Conservation (phyloP, 352 stramenopile genomes). For the Globisporangium perplexum region DNA sequence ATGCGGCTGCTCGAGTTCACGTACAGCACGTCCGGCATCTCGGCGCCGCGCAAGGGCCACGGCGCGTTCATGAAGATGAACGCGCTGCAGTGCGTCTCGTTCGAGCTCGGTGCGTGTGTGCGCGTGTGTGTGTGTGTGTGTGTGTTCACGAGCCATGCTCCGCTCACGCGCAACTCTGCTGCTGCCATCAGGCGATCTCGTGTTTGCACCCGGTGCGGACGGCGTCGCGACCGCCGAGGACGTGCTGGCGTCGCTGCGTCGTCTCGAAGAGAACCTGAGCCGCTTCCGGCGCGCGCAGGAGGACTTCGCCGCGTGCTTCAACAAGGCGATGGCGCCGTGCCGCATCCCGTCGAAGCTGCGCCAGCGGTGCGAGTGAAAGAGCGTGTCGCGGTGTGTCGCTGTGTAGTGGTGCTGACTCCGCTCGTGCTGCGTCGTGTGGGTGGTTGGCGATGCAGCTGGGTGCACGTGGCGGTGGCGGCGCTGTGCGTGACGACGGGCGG, state of each 20-base stretch:
- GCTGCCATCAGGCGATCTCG: constrained; percentile 1
- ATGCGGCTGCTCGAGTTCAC: constrained; percentile 42
- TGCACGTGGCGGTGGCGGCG: constrained; percentile 49
- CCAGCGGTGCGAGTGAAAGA: constrained; percentile 40
- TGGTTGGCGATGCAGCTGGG: constrained; percentile 29
- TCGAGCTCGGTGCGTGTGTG: constrained; percentile 39
- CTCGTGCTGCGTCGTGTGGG: background rate
- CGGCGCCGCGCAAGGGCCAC: constrained; percentile 43
- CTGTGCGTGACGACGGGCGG: constrained; percentile 49
- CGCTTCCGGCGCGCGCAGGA: constrained; percentile 33
- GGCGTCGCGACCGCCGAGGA: constrained; percentile 18
- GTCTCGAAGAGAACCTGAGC: constrained; percentile 42
- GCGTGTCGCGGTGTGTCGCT: too few relatives aligned
- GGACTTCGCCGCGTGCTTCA: constrained; percentile 51
- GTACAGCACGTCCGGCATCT: constrained; percentile 58
- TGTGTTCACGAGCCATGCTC: background rate
- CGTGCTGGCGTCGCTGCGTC: constrained; percentile 36
- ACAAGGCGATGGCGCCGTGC: constrained; percentile 48
- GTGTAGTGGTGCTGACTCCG: background rate
- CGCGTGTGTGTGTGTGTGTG: too few relatives aligned
- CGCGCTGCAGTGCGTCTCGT: constrained; percentile 32
- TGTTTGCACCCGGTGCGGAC: constrained; percentile 8
- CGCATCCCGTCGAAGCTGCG: constrained; percentile 62
- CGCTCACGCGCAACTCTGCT: background rate
- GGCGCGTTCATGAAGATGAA: constrained; percentile 48